These are phyloP conservation scores for Silene noctiflora DNA, from an alignment of 179 eudicot genomes.

Conservation along the genomic window DNA sequence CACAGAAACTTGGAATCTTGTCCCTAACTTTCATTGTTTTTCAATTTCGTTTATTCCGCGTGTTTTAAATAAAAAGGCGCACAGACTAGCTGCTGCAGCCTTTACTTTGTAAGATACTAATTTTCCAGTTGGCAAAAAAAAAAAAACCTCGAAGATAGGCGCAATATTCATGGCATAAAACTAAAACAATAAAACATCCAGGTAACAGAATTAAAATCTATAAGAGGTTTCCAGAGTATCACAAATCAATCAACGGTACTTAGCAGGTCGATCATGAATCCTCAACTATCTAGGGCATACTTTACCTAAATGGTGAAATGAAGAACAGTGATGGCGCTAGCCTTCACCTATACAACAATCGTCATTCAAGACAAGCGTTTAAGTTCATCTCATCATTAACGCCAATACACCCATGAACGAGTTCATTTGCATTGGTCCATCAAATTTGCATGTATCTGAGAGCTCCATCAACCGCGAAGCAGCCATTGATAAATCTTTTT, in stretches of 20 bases:
- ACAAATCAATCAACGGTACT: background rate
- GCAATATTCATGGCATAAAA: no score
- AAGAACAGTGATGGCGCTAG: constrained; percentile 24
- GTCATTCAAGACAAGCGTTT: background rate
- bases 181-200: no score
- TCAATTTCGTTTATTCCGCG: no score
- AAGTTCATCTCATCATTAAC: background rate
- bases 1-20: no score
- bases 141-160: no score
- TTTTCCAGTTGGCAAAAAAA: no score
- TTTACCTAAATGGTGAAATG: constrained; percentile 9
- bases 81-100: no score
- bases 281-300: constrained; percentile 7
- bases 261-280: background rate
- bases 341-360: background rate
- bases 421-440: background rate
- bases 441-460: background rate
- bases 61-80: no score
- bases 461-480: no score
- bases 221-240: background rate
- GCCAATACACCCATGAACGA: background rate
- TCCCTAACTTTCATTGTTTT: no score
- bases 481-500: background rate
- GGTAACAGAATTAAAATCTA: background rate
- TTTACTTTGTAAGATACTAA: no score